phyloP scores from a whole-genome alignment of 352 stramenopile species.

The Pythium coloratum region DNA sequence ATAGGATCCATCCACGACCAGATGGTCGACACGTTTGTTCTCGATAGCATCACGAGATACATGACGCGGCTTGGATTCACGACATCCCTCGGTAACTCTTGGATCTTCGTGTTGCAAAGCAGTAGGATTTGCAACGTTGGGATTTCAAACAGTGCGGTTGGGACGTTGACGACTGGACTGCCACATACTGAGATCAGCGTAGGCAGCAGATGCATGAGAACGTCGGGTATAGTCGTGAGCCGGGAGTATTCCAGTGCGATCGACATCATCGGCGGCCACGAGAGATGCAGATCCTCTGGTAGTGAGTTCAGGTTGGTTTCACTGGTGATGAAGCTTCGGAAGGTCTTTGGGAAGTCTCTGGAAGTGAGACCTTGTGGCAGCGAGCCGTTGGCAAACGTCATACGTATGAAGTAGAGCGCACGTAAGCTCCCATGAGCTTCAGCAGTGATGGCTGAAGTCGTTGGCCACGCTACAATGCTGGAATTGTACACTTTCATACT shows the following conservation, averaged over 20 bases:
- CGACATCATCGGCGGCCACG: slow-evolving; percentile 1
- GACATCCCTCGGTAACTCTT: slow-evolving; percentile 4
- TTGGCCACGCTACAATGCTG: slow-evolving; percentile 2
- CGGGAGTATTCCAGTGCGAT: background rate
- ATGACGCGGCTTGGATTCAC: background rate
- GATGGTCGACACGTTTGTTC: slow-evolving; percentile 12
- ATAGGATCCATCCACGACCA: slow-evolving; percentile 11
- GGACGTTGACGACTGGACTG: background rate
- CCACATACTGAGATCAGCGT: background rate
- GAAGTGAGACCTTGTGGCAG: background rate
- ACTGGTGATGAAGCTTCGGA: background rate
- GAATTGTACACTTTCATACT: slow-evolving; percentile 22
- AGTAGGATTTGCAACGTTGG: background rate
- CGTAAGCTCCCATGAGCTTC: background rate
- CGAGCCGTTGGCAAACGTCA: background rate
- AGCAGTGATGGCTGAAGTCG: background rate
- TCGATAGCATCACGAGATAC: background rate
- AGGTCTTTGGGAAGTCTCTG: background rate
- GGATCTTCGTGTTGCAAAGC: background rate
- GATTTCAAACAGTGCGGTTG: slow-evolving; percentile 5
- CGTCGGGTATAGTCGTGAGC: background rate
- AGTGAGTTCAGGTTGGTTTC: slow-evolving; percentile 3
- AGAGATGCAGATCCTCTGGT: background rate
- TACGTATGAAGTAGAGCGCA: slow-evolving; percentile 4
- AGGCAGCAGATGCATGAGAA: background rate